Base-by-base conservation (phyloP, 129 eudicot species). In the Smallanthus sonchifolius region DNA sequence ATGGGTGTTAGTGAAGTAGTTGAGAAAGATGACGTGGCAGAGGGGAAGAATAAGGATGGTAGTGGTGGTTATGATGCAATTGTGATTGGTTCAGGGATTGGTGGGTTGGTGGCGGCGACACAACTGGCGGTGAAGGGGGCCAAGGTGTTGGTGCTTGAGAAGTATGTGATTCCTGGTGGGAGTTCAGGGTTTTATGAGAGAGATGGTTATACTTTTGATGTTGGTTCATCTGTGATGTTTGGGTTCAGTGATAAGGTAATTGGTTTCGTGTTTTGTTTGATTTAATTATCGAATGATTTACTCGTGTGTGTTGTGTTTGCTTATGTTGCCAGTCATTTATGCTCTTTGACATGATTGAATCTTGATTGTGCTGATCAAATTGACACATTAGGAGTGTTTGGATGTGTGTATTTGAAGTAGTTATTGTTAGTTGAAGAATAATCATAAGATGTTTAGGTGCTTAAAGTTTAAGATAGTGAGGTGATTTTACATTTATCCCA, bases 71-170 rank as follows among this genome's bases (percentile, higher is more conserved):
- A 91, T 80, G 99, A 94, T 87, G 97, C 96, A 15, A 88, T 94
- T 81, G 99, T 94, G 66, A 87, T 94, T 75, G 99, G 99, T 73
- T 94, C 99, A 4, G 99, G 99, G 77, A 88, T 94, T 77, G 99
- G 99, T 51, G 99, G 99, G 38, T 72, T 94, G 88, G 99, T 94
- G 69, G 97, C 99, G n/a, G 96, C 96, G 4, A 90, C 99, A 9
- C 99, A 94, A 77, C 69, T 94, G 85, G 99, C 99, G 38, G 99
- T 94, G 73, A 94, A 91, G 52, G 99, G 99, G 24, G 99, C 97
- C 5, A 80, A 77, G 74, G 99, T 94, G 74, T 85, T 94, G 86
- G 97, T 91, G 8, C 65, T 94, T 67, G 99, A 94, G 87, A 94
- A 94, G 74, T 94, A 94, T 81, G 88, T 94, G 76, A 86, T 94